phyloP scores from a whole-genome alignment of 768 basidiomycete species.

The Scleroderma citrinum region DNA sequence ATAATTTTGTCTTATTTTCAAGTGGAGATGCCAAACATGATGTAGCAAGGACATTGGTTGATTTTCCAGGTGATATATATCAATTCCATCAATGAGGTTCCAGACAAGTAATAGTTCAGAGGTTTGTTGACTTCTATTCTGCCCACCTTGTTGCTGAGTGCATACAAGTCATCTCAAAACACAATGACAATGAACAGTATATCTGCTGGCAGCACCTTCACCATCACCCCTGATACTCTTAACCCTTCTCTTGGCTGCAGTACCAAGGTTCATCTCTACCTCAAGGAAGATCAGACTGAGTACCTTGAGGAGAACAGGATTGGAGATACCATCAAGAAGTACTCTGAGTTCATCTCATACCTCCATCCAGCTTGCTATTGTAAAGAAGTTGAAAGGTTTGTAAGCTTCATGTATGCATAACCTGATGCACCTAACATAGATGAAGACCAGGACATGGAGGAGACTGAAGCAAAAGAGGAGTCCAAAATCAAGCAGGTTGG shows the following conservation, averaged over 20 bases:
- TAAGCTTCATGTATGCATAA: too few relatives aligned
- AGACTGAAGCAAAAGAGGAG: slow-evolving; percentile 66
- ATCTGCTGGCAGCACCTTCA: slow-evolving; percentile 99
- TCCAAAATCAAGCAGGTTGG: slow-evolving; percentile 77
- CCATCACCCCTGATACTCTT: slow-evolving; percentile 89
- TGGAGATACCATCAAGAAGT: slow-evolving; percentile 99
- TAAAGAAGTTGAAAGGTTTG: slow-evolving; percentile 98
- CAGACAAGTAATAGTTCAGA: too few relatives aligned
- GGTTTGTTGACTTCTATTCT: slow-evolving; percentile 99
- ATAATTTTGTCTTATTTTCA: too few relatives aligned
- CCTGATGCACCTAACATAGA: slow-evolving; percentile 34
- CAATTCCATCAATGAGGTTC: too few relatives aligned
- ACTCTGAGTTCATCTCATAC: slow-evolving; percentile 99
- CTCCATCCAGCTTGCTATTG: slow-evolving; percentile 97
- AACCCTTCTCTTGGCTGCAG: slow-evolving; percentile 92
- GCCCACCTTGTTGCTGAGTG: slow-evolving; percentile 98
- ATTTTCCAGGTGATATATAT: too few relatives aligned
- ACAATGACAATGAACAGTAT: slow-evolving; percentile 99
- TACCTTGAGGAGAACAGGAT: slow-evolving; percentile 99
- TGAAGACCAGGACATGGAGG: slow-evolving; percentile 31
- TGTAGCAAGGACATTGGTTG: too few relatives aligned
- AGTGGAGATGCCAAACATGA: too few relatives aligned
- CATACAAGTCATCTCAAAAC: slow-evolving; percentile 98
- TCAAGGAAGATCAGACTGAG: slow-evolving; percentile 99
- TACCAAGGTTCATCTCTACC: slow-evolving; percentile 82